Percentiles rank a stretch among this genome's conserved stretches.
Evolutionary conservation across 177 flowering plant genomes (phyloP).

Genomic region (Vitis hybrid): DNA sequence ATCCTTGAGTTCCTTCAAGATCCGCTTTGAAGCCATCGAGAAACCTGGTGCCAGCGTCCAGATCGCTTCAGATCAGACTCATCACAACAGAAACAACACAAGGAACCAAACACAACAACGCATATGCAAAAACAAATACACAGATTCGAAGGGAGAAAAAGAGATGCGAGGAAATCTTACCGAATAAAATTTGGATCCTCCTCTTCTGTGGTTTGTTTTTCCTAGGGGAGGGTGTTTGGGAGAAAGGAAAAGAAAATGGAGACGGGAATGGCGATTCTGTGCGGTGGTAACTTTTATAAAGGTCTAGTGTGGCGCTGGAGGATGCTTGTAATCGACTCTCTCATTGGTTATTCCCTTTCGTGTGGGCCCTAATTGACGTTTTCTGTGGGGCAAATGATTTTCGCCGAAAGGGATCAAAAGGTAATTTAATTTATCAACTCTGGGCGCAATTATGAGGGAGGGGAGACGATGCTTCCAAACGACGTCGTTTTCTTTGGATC

Average conservation of each 20-base stretch:
- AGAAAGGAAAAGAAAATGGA: background rate
- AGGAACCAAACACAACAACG: background rate
- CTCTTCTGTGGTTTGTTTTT: no score
- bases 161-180: background rate
- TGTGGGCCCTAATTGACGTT: conserved; percentile 25
- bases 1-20: conserved; percentile 66
- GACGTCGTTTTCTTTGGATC: no score
- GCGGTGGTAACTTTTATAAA: conserved; percentile 4
- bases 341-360: conserved; percentile 7
- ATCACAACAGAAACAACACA: background rate
- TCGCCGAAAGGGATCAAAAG: conserved; percentile 24
- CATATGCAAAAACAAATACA: background rate
- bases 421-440: background rate
- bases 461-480: no score
- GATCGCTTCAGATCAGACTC: conserved; percentile 11
- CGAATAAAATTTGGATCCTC: no score
- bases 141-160: background rate
- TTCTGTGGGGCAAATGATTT: conserved; percentile 7
- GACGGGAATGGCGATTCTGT: background rate
- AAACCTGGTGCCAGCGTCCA: background rate
- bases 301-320: no score
- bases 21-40: conserved; percentile 62
- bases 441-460: no score
- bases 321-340: background rate
- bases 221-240: no score